Conservation (phyloP, 2,329 filamentous ascomycete species). For the Aspergillaceae sp. region DNA sequence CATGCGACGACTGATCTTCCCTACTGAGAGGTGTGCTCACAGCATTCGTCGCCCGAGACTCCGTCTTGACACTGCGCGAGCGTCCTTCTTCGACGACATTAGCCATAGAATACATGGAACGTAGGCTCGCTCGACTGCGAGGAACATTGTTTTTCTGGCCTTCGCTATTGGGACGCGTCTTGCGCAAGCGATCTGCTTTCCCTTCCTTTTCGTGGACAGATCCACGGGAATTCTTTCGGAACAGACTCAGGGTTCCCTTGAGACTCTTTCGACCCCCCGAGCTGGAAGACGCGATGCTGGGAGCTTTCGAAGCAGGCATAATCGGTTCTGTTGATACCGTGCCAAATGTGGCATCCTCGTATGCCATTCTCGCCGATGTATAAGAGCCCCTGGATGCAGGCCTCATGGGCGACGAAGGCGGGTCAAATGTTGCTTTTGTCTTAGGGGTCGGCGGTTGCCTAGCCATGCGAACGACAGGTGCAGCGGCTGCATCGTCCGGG, state of each 20-base stretch:
- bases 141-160: conserved; percentile 24
- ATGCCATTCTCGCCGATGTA: conserved; percentile 23
- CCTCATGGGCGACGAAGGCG: conserved; percentile 19
- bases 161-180: conserved; percentile 27
- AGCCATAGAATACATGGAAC: conserved; percentile 35
- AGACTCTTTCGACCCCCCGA: conserved; percentile 32
- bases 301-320: conserved; percentile 27
- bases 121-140: conserved; percentile 30
- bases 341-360: conserved; percentile 31
- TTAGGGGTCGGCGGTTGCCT: conserved; percentile 73
- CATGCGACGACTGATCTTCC: conserved; percentile 30
- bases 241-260: conserved; percentile 24
- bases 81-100: conserved; percentile 33
- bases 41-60: conserved; percentile 10
- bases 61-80: conserved; percentile 12
- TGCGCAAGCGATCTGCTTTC: conserved; percentile 24
- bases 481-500: conserved; percentile 49
- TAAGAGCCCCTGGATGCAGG: conserved; percentile 31
- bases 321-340: conserved; percentile 34
- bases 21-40: conserved; percentile 16
- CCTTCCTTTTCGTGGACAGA: conserved; percentile 29
- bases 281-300: conserved; percentile 33
- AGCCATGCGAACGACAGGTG: conserved; percentile 71
- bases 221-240: conserved; percentile 31
- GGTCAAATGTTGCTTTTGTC: conserved; percentile 46